Percentiles rank a stretch among this genome's conserved stretches.
Evolutionary conservation across 1,284 basidiomycete genomes (phyloP).

Genomic region (Trametes sp.): DNA sequence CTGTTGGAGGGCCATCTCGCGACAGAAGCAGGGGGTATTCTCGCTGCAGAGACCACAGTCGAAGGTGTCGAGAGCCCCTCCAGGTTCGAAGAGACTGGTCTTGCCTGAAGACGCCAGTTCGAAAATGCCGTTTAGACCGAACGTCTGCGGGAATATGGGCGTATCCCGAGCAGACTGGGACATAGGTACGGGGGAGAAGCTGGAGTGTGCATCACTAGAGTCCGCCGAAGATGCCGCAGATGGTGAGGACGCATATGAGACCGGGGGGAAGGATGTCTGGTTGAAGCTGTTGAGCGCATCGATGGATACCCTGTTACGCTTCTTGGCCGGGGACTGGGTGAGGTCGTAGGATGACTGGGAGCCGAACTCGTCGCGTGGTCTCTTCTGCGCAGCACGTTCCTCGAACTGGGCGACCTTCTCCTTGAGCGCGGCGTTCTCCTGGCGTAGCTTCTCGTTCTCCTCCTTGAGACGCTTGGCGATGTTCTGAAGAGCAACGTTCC

Average conservation of each 20-base stretch:
- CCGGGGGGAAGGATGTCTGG: slow-evolving; percentile 33
- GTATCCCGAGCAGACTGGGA: slow-evolving; percentile 42
- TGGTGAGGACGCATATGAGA: slow-evolving; percentile 39
- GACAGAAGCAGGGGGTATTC: slow-evolving; percentile 76
- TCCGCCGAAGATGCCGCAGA: slow-evolving; percentile 62
- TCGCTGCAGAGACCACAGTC: slow-evolving; percentile 78
- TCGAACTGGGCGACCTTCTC: slow-evolving; percentile 65
- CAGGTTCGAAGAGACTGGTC: slow-evolving; percentile 43
- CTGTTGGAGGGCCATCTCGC: slow-evolving; percentile 64
- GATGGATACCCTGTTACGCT: slow-evolving; percentile 51
- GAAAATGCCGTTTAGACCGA: slow-evolving; percentile 43
- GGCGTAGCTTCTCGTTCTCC: slow-evolving; percentile 80
- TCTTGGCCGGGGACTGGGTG: slow-evolving; percentile 49
- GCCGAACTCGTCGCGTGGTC: slow-evolving; percentile 59
- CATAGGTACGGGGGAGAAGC: slow-evolving; percentile 53
- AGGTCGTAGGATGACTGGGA: slow-evolving; percentile 40
- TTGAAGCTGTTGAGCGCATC: slow-evolving; percentile 39
- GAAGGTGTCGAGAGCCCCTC: slow-evolving; percentile 44
- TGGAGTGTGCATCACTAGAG: slow-evolving; percentile 53
- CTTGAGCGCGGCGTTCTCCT: slow-evolving; percentile 67
- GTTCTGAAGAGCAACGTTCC: slow-evolving; percentile 86
- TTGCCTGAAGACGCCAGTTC: slow-evolving; percentile 44
- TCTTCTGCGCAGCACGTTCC: slow-evolving; percentile 51
- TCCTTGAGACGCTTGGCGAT: slow-evolving; percentile 89
- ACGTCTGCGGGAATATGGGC: slow-evolving; percentile 38